phyloP scores from a whole-genome alignment of 106 monocot genomes.

The Vanilla planifolia region DNA sequence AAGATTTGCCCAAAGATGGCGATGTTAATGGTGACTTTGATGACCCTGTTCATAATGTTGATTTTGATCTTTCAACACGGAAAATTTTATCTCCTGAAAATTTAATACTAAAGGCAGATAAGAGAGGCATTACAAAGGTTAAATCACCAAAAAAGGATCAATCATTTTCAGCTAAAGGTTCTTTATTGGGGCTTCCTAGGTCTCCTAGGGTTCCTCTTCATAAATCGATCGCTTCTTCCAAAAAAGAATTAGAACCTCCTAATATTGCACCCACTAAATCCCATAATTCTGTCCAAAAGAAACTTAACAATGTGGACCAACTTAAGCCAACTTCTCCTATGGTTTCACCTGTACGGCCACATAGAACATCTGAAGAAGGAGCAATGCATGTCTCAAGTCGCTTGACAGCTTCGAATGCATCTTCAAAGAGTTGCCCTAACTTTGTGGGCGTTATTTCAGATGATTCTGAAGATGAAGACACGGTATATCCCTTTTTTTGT shows the following conservation, averaged over 20 bases:
- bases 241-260: slow-evolving; percentile 17
- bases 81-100: not conserved
- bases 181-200: slow-evolving; percentile 14
- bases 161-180: slow-evolving; percentile 4
- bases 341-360: slow-evolving; percentile 8
- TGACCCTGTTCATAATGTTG: slow-evolving; percentile 4
- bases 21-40: slow-evolving; percentile 11
- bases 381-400: slow-evolving; percentile 5
- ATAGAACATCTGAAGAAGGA: slow-evolving; percentile 8
- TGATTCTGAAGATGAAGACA: slow-evolving; percentile 17
- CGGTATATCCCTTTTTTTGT: slow-evolving; percentile 10
- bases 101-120: slow-evolving; percentile 7
- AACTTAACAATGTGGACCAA: slow-evolving; percentile 6
- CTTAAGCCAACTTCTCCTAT: slow-evolving; percentile 3
- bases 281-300: slow-evolving; percentile 3
- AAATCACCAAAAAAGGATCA: slow-evolving; percentile 1
- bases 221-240: slow-evolving; percentile 6
- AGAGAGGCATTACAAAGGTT: not conserved
- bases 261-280: not conserved
- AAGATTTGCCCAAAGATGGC: slow-evolving; percentile 16
- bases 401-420: not conserved
- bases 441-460: not conserved
- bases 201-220: slow-evolving; percentile 11
- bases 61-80: slow-evolving; percentile 7
- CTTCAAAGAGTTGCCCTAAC: not conserved